Conservation (phyloP, 192 early-diverging fungal species). For the Radiomyces spectabilis region DNA sequence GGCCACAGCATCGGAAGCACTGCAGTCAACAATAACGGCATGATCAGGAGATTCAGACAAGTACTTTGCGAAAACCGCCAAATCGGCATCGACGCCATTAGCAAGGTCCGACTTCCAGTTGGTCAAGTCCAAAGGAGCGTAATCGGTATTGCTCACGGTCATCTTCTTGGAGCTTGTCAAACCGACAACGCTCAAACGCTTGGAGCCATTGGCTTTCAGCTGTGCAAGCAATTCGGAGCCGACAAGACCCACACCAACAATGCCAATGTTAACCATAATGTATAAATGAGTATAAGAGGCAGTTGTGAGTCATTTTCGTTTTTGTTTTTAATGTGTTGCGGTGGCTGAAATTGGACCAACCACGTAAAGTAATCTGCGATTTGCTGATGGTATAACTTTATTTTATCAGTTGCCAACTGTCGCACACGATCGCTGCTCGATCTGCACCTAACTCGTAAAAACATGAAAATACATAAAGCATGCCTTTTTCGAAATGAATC, state of each 20-base stretch:
- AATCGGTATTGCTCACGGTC: slow-evolving; percentile 44
- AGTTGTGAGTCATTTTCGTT: too few relatives aligned
- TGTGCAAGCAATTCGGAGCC: slow-evolving; percentile 86
- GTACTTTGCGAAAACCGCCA: slow-evolving; percentile 48
- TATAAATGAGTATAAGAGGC: too few relatives aligned
- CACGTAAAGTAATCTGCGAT: too few relatives aligned
- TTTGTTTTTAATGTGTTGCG: too few relatives aligned
- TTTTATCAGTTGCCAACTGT: too few relatives aligned
- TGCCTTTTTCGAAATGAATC: too few relatives aligned
- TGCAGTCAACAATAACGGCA: slow-evolving; percentile 85
- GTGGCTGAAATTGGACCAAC: too few relatives aligned
- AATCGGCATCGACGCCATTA: slow-evolving; percentile 31
- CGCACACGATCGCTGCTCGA: too few relatives aligned
- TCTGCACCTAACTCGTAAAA: too few relatives aligned
- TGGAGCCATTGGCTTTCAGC: slow-evolving; percentile 48
- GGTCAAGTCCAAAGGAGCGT: slow-evolving; percentile 35
- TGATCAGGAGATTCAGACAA: slow-evolving; percentile 43
- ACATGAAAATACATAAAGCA: too few relatives aligned
- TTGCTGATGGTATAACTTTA: too few relatives aligned
- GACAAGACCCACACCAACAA: slow-evolving; percentile 93
- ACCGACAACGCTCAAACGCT: slow-evolving; percentile 61
- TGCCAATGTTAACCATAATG: slow-evolving; percentile 71
- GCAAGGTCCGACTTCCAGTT: slow-evolving; percentile 40
- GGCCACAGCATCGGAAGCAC: slow-evolving; percentile 75
- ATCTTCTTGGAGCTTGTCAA: slow-evolving; percentile 72